phyloP scores from a whole-genome alignment of 1,284 basidiomycete species.

The Cryptococcus sp. region DNA sequence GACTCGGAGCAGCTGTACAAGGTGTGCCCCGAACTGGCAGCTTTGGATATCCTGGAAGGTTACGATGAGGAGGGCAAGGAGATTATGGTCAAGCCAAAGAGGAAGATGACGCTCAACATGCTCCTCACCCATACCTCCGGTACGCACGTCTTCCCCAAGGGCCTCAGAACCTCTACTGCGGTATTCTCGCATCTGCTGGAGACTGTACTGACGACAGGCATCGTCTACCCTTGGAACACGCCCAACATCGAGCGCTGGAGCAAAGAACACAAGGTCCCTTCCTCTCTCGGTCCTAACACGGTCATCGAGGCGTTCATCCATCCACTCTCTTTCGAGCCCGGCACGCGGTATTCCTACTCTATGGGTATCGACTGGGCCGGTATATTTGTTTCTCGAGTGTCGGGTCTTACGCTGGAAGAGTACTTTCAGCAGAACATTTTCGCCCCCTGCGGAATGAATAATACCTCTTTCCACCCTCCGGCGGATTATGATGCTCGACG shows the following conservation, averaged over 20 bases:
- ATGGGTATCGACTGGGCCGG: conserved; percentile 42
- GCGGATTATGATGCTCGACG: conserved; percentile 15
- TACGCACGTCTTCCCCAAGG: too few species aligned
- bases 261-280: conserved; percentile 4
- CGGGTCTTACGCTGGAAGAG: conserved; percentile 26
- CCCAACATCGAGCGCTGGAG: conserved; percentile 10
- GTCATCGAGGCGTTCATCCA: conserved; percentile 11
- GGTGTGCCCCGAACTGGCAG: conserved; percentile 30
- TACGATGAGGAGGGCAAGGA: conserved; percentile 25
- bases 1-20: conserved; percentile 20
- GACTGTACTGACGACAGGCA: background rate
- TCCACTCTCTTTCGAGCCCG: conserved; percentile 34
- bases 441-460: conserved; percentile 27
- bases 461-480: conserved; percentile 28
- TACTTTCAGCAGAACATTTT: conserved; percentile 38
- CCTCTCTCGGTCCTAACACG: conserved; percentile 12
- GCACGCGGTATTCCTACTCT: conserved; percentile 25
- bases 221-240: background rate
- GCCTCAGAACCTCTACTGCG: background rate
- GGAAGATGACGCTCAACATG: conserved; percentile 32
- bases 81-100: conserved; percentile 21
- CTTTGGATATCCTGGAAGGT: conserved; percentile 25
- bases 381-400: conserved; percentile 29
- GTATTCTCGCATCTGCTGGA: conserved; percentile 13
- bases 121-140: conserved; percentile 34